Evolutionary conservation across 2,329 filamentous ascomycete genomes (phyloP), one percentile per base, ranked within the genome.

Genomic region (Fusarium sp.): DNA sequence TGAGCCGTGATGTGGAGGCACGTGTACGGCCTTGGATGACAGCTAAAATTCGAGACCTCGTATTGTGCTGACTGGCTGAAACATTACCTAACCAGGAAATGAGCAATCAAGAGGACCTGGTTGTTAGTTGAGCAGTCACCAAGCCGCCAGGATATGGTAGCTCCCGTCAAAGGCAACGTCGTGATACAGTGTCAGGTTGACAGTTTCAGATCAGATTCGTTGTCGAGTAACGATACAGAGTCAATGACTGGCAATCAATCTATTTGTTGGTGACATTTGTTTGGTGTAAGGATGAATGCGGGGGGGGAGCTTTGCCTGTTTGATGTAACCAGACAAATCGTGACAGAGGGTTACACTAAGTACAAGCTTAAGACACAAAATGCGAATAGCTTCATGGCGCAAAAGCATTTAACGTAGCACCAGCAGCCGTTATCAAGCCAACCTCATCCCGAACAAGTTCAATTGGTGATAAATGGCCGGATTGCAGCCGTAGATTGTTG

Each of bases 381-480:
- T 46, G 60, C 36, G 62, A 65, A 65, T 65, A 65, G 40, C 62
- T 65, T 65, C 57, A 59, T 7, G 13, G 33, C 15, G 26, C 34
- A 37, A 31, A 30, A 36, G 31, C 13, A 23, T 23, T 31, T 44
- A 64, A 64, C 60, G 61, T 64, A 62, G 57, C 57, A 62, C 40
- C 44, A 42, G 31, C 60, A 65, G 34, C 52, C 60, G 62, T 59
- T 59, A 65, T 65, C 60, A 28, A 28, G 16, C 30, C 30, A 30
- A 30, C 30, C 30, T 30, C 10, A 7, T n/a, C 26, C 16, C 15
- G 41, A 44, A 28, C 10, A 13, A 9, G 42, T 18, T 20, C 31
- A 44, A 65, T 65, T 65, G 60, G 62, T 51, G 53, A 65, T 65
- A 65, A 64, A 65, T 65, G 60, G 41, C 62, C 62, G 62, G 60